Base-by-base conservation (phyloP, 2,329 filamentous ascomycete genomes). In the Mycosphaerella sp. region DNA sequence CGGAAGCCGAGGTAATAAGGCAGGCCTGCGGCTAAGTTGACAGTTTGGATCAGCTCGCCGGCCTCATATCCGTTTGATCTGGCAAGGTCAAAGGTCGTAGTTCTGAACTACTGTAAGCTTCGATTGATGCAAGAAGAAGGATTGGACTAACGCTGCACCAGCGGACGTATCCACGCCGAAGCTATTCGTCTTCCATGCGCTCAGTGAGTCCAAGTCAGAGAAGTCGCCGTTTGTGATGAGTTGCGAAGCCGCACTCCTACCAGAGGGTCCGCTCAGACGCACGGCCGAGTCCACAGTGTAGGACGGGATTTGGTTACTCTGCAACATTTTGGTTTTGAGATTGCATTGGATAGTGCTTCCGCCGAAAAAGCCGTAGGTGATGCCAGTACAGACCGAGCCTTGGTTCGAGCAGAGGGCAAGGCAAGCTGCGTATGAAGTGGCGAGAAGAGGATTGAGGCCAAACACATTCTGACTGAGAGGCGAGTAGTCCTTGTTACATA, bases 401-500 rank as follows among this genome's bases (percentile, higher is more conserved):
- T 53, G 45, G 7, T 47, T 46, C 9, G 50, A 41, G 17, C 50
- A 53, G 23, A 53, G 50, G 5, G 26, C 7, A 9, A 53, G 21
- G 32, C 50, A 53, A n/a, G 39, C 45, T 8, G 32, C n/a, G 17
- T 31, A 53, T 5, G 43, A 47, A n/a, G n/a, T 17, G 36, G 45
- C 36, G 2, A 23, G 17, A 8, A 47, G 31, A 2, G 45, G 29
- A 41, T 14, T 42, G 14, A 51, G 48, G 11, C 32, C 42, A 31
- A 45, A 45, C 12, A 51, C 42, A 39, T 51, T 51, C 12, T 51
- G 48, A 17, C 12, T 40, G 11, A 26, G 14, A 10, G 48, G 36
- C n/a, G 48, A 51, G 36, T 53, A 53, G 44, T 32, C 38, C 14
- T 53, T 43, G 21, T 46, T 47, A 44, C 50, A 53, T 6, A 47